Conservation (phyloP, 768 basidiomycete species). For the Lactarius akahatsu region DNA sequence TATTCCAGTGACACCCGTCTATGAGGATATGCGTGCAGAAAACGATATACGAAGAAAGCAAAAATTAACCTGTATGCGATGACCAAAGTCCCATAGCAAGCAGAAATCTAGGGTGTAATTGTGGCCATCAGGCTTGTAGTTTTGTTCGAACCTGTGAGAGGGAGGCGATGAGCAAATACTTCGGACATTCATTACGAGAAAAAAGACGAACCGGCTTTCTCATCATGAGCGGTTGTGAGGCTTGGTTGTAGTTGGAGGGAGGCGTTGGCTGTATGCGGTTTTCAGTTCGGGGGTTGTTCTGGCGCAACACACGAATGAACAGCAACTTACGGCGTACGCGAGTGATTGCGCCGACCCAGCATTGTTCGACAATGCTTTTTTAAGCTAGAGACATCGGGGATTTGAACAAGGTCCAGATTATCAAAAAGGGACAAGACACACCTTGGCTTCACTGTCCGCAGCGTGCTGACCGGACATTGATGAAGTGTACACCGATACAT, state of each 20-base stretch:
- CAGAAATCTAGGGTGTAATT: conserved; percentile 20
- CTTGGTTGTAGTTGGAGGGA: conserved; percentile 28
- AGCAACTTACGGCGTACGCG: conserved; percentile 28
- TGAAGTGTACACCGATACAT: conserved; percentile 63
- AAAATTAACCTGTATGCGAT: conserved; percentile 23
- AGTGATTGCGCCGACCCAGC: conserved; percentile 36
- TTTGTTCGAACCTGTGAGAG: conserved; percentile 31
- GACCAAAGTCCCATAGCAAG: conserved; percentile 27
- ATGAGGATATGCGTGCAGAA: conserved; percentile 27
- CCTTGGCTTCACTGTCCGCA: conserved; percentile 76
- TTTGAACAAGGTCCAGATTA: conserved; percentile 6
- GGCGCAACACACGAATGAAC: conserved; percentile 9
- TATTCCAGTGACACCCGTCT: conserved; percentile 27
- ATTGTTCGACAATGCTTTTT: conserved; percentile 58
- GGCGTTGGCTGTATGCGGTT: conserved; percentile 28
- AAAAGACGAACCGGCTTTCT: conserved; percentile 35
- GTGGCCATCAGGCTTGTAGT: conserved; percentile 23
- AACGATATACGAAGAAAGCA: conserved; percentile 23
- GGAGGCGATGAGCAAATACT: conserved; percentile 8
- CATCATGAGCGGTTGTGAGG: conserved; percentile 38
- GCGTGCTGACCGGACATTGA: conserved; percentile 63
- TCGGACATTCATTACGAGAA: background rate
- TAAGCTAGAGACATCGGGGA: conserved; percentile 45
- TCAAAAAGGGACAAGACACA: conserved; percentile 33
- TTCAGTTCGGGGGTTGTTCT: conserved; percentile 6